Evolutionary conservation across 2,329 filamentous ascomycete species (phyloP).

Genomic region (Penicillium verrucosum): DNA sequence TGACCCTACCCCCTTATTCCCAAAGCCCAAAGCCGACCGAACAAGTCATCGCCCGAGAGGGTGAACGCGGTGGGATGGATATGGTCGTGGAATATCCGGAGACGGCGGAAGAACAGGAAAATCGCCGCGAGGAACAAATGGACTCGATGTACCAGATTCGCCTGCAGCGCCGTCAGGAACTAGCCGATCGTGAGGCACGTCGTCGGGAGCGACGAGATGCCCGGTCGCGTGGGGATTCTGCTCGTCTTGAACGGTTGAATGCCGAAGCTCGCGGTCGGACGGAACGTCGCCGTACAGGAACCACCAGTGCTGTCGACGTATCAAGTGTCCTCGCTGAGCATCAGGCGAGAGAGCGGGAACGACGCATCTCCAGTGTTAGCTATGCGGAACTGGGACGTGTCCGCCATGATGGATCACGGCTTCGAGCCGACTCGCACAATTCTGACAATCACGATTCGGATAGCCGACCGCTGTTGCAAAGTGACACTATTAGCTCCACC

Average conservation of each 20-base stretch:
- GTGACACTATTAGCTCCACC: slow-evolving; percentile 32
- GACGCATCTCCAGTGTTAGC: slow-evolving; percentile 47
- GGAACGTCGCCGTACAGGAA: slow-evolving; percentile 30
- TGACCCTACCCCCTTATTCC: slow-evolving; percentile 86
- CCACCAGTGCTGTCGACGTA: slow-evolving; percentile 33
- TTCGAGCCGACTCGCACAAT: slow-evolving; percentile 43
- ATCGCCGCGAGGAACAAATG: slow-evolving; percentile 83
- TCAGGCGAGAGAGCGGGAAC: slow-evolving; percentile 43
- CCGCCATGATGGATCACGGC: slow-evolving; percentile 49
- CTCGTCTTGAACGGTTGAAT: slow-evolving; percentile 63
- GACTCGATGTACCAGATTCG: slow-evolving; percentile 88
- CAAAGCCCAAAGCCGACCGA: slow-evolving; percentile 70
- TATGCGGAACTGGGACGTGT: slow-evolving; percentile 49
- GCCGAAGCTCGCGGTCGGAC: slow-evolving; percentile 50
- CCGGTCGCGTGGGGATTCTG: slow-evolving; percentile 65
- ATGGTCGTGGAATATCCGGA: slow-evolving; percentile 82
- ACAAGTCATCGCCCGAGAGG: slow-evolving; percentile 79
- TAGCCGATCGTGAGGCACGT: slow-evolving; percentile 74
- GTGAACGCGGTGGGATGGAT: slow-evolving; percentile 88
- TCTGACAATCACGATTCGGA: slow-evolving; percentile 48
- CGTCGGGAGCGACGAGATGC: slow-evolving; percentile 68
- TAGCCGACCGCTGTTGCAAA: slow-evolving; percentile 43
- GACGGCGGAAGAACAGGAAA: slow-evolving; percentile 74
- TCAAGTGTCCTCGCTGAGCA: slow-evolving; percentile 44
- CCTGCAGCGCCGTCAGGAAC: slow-evolving; percentile 68